Evolutionary conservation across 202 grass and related monocot genomes (phyloP).

Genomic region (Hordeum pubiflorum): DNA sequence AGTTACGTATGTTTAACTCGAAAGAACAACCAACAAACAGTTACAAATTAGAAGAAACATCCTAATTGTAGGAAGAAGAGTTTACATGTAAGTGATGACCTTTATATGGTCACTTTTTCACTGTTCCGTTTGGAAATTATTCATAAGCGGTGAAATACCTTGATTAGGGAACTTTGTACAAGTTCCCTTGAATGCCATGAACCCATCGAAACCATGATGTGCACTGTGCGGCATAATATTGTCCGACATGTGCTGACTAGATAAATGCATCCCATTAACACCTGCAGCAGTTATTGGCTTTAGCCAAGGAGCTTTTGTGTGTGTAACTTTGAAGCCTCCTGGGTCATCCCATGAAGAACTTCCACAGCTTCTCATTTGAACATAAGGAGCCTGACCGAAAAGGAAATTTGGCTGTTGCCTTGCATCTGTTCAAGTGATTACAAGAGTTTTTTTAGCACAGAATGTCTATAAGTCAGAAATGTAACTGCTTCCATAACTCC

Average conservation of each 20-base stretch:
- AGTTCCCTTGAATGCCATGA: constrained; percentile 52
- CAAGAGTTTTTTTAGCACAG: constrained; percentile 7
- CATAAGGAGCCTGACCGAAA: constrained; percentile 48
- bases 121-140: not conserved
- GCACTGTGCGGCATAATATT: constrained; percentile 20
- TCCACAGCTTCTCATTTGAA: constrained; percentile 42
- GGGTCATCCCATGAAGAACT: constrained; percentile 57
- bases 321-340: constrained; percentile 52
- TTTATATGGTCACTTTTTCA: not conserved
- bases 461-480: no score
- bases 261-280: constrained; percentile 29
- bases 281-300: constrained; percentile 33
- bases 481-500: not conserved
- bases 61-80: not conserved
- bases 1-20: not conserved
- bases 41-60: not conserved
- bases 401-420: constrained; percentile 48
- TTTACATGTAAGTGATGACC: not conserved
- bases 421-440: constrained; percentile 44
- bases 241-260: constrained; percentile 34
- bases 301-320: constrained; percentile 61
- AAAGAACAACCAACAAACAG: not conserved
- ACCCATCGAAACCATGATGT: constrained; percentile 52
- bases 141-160: constrained; percentile 26
- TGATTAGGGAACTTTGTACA: constrained; percentile 49